Evolutionary conservation across 306 rosid genomes (phyloP).

Genomic region (Aeschynomene evenia): DNA sequence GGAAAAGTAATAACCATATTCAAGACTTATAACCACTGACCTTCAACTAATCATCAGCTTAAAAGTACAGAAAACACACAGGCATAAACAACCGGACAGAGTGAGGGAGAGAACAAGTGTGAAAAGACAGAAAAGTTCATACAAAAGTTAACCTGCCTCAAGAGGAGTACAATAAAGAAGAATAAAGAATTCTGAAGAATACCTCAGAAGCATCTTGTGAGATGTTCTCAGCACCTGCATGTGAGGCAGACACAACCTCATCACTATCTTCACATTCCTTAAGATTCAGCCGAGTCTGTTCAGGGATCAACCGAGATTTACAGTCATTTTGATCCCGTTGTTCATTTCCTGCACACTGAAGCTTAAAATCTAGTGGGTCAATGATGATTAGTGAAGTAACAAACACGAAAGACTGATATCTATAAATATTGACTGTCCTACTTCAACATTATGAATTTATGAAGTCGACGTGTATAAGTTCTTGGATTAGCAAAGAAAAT

Average conservation of each 20-base stretch:
- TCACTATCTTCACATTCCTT: slow-evolving; percentile 27
- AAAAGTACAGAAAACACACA: background rate
- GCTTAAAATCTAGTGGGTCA: slow-evolving; percentile 24
- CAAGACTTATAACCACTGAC: slow-evolving; percentile 6
- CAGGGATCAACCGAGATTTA: slow-evolving; percentile 29
- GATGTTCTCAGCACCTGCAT: slow-evolving; percentile 34
- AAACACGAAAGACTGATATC: background rate
- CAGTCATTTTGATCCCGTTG: slow-evolving; percentile 29
- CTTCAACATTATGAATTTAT: background rate
- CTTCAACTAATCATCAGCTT: background rate
- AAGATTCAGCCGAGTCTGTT: slow-evolving; percentile 35
- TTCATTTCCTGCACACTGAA: slow-evolving; percentile 37
- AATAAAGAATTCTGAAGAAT: slow-evolving; percentile 13
- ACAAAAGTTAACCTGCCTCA: background rate
- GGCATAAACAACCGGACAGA: background rate
- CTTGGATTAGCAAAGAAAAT: too few species aligned
- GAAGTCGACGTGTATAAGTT: too few species aligned
- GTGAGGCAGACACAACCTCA: slow-evolving; percentile 34
- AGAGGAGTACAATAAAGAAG: background rate
- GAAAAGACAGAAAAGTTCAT: background rate
- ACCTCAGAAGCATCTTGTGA: slow-evolving; percentile 45
- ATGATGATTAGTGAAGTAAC: background rate
- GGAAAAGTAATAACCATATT: background rate
- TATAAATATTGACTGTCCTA: background rate
- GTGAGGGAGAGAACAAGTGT: background rate